phyloP scores from a whole-genome alignment of 192 early-diverging fungal genomes.

The Diversispora epigaea region DNA sequence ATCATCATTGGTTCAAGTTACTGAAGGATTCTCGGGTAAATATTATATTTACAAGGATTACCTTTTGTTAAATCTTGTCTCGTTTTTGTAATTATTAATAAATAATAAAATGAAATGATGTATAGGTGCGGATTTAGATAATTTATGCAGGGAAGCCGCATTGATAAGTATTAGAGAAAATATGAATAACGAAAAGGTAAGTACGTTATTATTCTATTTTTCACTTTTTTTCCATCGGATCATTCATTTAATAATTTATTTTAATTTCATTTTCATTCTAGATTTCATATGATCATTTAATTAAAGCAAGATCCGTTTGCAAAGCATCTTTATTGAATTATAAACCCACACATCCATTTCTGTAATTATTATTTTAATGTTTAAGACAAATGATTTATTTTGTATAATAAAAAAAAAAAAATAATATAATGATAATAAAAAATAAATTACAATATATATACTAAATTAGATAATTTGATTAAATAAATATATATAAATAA shows the following conservation, averaged over 20 bases:
- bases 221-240: no score
- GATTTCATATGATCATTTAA: conserved; percentile 16
- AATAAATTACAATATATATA: no score
- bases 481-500: no score
- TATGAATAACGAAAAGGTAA: conserved; percentile 55
- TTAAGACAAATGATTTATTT: no score
- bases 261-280: neutral
- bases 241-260: neutral
- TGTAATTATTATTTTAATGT: no score
- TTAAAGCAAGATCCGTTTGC: neutral
- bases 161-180: conserved; percentile 62
- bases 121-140: conserved; percentile 78
- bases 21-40: conserved; percentile 63
- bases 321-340: conserved; percentile 18
- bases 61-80: neutral
- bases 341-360: neutral
- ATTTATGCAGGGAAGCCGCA: conserved; percentile 81
- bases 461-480: no score
- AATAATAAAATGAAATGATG: no score
- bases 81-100: neutral
- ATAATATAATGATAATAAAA: no score
- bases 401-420: no score
- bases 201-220: neutral
- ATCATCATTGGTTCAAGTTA: conserved; percentile 44
- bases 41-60: neutral